phyloP scores from a whole-genome alignment of 169 alveolate genomes.

The Perkinsus marinus region DNA sequence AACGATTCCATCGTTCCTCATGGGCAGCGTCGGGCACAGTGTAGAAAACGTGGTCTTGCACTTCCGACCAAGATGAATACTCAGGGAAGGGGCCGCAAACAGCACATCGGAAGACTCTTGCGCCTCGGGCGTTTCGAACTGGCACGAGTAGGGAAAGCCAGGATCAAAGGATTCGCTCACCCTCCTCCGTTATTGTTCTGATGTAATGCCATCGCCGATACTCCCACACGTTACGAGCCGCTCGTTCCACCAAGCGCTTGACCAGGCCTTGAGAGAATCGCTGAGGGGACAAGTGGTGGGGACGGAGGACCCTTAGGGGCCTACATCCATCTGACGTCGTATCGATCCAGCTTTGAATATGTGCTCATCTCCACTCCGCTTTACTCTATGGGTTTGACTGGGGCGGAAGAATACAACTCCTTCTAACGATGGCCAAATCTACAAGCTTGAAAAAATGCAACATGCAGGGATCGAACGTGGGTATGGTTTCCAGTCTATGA shows the following conservation, averaged over 20 bases:
- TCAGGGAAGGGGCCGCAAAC: background rate
- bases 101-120: background rate
- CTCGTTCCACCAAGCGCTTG: background rate
- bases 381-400: background rate
- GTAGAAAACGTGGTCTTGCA: background rate
- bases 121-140: background rate
- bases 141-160: background rate
- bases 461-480: too few species aligned
- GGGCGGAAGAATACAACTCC: background rate
- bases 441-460: background rate
- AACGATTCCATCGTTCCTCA: background rate
- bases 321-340: background rate
- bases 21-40: background rate
- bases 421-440: background rate
- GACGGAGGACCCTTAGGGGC: background rate
- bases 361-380: background rate
- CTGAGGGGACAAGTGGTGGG: background rate
- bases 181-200: background rate
- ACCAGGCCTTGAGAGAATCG: background rate
- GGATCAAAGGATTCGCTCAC: background rate
- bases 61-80: background rate
- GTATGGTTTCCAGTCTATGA: too few species aligned
- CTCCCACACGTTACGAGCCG: background rate
- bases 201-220: background rate
- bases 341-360: background rate